Percentiles rank a stretch among this genome's conserved stretches.
Conservation (phyloP, 257 asterid species). For the Fraxinus cuspidata region DNA sequence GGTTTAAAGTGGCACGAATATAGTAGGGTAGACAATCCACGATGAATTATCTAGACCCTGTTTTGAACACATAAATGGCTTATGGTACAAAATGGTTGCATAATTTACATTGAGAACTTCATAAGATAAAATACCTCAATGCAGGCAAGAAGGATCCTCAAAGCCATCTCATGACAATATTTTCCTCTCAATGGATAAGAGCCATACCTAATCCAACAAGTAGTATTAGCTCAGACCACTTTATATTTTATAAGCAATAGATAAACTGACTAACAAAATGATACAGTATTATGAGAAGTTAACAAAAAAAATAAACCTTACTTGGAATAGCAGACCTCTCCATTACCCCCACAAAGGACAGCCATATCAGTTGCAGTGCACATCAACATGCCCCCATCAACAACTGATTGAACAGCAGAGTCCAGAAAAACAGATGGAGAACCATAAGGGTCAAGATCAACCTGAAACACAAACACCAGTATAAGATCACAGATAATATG, state of each 20-base stretch:
- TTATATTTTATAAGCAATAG: neutral
- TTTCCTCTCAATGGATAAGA: constrained; percentile 92
- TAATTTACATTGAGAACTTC: constrained; percentile 9
- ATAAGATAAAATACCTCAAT: constrained; percentile 69
- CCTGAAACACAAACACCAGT: constrained; percentile 46
- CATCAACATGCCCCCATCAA: constrained; percentile 91
- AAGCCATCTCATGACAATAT: constrained; percentile 97
- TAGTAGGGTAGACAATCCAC: neutral
- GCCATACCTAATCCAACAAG: constrained; percentile 68
- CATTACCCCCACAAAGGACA: constrained; percentile 92
- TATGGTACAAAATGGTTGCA: constrained; percentile 1
- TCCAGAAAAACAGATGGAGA: constrained; percentile 96
- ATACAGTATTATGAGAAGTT: neutral
- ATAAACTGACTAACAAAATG: neutral
- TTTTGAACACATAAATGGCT: constrained; percentile 14
- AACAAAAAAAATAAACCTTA: constrained; percentile 42
- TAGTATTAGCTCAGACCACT: constrained; percentile 25
- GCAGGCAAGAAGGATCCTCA: constrained; percentile 94
- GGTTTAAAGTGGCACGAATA: constrained; percentile 11
- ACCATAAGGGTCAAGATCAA: constrained; percentile 98
- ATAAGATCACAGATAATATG: constrained; percentile 4
- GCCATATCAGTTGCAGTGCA: constrained; percentile 99
- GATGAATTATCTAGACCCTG: neutral
- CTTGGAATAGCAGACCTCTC: constrained; percentile 99
- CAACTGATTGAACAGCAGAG: constrained; percentile 94